These are phyloP conservation scores for Didymella arachidicola DNA, from an alignment of 2,329 filamentous ascomycete genomes.

Conservation along the genomic window DNA sequence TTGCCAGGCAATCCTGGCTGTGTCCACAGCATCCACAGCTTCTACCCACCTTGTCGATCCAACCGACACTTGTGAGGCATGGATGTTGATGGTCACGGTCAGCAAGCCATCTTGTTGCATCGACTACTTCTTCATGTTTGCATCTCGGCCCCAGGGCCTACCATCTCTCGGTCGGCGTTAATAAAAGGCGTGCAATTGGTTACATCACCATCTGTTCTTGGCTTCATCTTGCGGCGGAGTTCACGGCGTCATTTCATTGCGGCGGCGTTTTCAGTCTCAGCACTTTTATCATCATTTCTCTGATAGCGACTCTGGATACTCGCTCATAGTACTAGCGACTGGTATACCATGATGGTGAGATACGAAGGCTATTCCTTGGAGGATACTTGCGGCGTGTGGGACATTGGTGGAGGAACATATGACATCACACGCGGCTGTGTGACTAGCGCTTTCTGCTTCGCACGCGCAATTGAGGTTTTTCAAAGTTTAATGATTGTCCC, in stretches of 20 bases:
- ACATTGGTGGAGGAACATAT: constrained; percentile 17
- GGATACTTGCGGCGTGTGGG: constrained; percentile 27
- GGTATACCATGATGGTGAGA: constrained; percentile 43
- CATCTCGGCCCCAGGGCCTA: constrained; percentile 42
- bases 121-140: constrained; percentile 41
- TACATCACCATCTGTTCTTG: constrained; percentile 33
- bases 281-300: constrained; percentile 47
- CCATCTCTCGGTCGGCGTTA: constrained; percentile 45
- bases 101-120: constrained; percentile 20
- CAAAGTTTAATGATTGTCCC: constrained; percentile 4
- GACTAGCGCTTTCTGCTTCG: constrained; percentile 34
- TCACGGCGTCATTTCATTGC: constrained; percentile 34
- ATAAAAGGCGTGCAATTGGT: constrained; percentile 45
- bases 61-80: constrained; percentile 4
- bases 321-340: constrained; percentile 43
- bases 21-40: constrained; percentile 22
- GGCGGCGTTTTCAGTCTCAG: constrained; percentile 36
- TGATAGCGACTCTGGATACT: constrained; percentile 49
- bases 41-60: constrained; percentile 8
- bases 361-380: constrained; percentile 40
- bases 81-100: constrained; percentile 8
- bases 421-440: constrained; percentile 32
- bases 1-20: constrained; percentile 29
- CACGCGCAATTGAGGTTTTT: constrained; percentile 31
- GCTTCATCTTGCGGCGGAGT: constrained; percentile 42